These are phyloP conservation scores for Raphanus hybrid DNA, from an alignment of 441 rosid genomes.

Conservation along the genomic window DNA sequence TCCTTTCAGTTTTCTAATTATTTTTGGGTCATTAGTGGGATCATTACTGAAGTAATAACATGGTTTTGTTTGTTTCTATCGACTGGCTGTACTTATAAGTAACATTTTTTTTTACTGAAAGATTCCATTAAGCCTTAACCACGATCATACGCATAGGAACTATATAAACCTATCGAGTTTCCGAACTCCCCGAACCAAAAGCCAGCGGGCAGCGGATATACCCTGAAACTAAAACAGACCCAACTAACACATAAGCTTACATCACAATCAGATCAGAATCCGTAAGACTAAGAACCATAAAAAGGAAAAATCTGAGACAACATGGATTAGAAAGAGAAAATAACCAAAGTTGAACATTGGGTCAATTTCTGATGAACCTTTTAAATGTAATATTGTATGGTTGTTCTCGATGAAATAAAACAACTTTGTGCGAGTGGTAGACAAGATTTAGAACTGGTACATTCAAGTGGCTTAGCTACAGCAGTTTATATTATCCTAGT, in stretches of 20 bases:
- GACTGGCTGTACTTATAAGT: neutral
- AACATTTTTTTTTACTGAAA: too few relatives aligned
- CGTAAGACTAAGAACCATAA: neutral
- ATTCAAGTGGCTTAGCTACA: conserved; percentile 18
- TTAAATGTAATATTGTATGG: neutral
- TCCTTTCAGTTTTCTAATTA: neutral
- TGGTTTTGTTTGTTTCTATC: conserved; percentile 11
- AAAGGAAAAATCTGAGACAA: neutral
- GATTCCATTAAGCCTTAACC: too few relatives aligned
- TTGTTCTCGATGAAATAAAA: neutral
- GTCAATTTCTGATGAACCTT: neutral
- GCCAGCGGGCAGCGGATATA: neutral
- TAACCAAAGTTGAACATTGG: neutral
- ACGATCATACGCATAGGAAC: neutral
- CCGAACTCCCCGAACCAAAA: neutral
- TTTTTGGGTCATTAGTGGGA: neutral
- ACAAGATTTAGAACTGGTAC: neutral
- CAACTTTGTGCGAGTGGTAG: neutral
- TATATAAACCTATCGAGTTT: neutral
- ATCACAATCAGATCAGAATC: neutral
- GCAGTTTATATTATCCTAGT: neutral
- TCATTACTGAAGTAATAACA: neutral
- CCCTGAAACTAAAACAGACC: neutral
- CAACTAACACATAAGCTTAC: neutral
- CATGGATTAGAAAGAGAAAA: neutral